phyloP scores from a whole-genome alignment of 257 asterid species.

The Thymus quinquecostatus region DNA sequence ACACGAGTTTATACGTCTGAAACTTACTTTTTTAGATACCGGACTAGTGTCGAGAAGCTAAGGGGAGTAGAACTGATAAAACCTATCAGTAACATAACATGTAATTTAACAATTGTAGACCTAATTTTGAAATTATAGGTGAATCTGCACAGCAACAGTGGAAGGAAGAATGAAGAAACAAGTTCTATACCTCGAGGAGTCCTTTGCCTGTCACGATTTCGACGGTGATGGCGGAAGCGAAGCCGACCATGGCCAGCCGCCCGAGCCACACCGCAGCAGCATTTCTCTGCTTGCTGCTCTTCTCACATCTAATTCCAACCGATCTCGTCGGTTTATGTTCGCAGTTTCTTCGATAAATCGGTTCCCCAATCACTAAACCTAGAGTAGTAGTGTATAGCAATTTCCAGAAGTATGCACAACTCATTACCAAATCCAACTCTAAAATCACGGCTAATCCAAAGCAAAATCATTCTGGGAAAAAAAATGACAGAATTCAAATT shows the following conservation, averaged over 20 bases:
- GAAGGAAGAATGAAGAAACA: not conserved
- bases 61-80: no score
- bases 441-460: not conserved
- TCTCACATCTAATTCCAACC: not conserved
- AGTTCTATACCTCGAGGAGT: constrained; percentile 34
- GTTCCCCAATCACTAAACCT: not conserved
- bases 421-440: not conserved
- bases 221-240: constrained; percentile 70
- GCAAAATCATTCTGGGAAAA: not conserved
- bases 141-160: no score
- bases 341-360: not conserved
- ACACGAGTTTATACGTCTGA: no score
- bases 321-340: not conserved
- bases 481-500: not conserved
- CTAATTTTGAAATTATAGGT: no score
- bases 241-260: constrained; percentile 81
- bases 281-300: not conserved
- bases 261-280: constrained; percentile 55
- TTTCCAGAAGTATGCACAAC: not conserved
- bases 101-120: no score
- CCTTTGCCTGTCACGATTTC: constrained; percentile 89
- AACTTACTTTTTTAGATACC: no score
- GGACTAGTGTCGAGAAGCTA: no score
- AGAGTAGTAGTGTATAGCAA: not conserved
- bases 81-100: no score